Evolutionary conservation across 768 basidiomycete genomes (phyloP).

Genomic region (Gautieria morchelliformis): DNA sequence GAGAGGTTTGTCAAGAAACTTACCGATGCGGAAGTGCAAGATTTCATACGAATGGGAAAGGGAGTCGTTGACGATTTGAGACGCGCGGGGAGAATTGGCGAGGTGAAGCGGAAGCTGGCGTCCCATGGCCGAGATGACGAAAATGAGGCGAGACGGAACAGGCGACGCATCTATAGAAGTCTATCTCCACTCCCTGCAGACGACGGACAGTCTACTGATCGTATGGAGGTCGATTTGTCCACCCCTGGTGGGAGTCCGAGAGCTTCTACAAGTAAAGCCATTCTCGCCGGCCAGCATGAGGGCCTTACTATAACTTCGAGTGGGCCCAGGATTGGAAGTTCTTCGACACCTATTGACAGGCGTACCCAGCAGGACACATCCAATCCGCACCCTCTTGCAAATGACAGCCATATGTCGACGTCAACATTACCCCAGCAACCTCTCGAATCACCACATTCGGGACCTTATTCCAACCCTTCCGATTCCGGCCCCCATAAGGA

Average conservation of each 20-base stretch:
- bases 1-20: neutral
- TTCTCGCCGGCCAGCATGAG: no score
- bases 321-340: neutral
- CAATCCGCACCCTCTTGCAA: neutral
- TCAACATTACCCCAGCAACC: neutral
- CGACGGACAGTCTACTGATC: neutral
- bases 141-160: neutral
- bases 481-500: neutral
- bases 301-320: no score
- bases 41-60: conserved; percentile 1
- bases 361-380: neutral
- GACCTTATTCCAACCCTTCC: neutral
- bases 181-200: neutral
- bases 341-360: neutral
- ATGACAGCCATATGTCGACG: neutral
- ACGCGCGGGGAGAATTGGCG: neutral
- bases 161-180: neutral
- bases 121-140: neutral
- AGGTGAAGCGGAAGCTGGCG: neutral
- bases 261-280: no score
- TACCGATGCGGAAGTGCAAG: neutral
- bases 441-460: neutral
- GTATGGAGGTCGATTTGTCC: neutral
- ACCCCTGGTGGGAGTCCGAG: no score
- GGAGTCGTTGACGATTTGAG: conserved; percentile 1